These are phyloP conservation scores for Astrothelium macrocarpum DNA, from an alignment of 495 filamentous ascomycete species.

Conservation along the genomic window DNA sequence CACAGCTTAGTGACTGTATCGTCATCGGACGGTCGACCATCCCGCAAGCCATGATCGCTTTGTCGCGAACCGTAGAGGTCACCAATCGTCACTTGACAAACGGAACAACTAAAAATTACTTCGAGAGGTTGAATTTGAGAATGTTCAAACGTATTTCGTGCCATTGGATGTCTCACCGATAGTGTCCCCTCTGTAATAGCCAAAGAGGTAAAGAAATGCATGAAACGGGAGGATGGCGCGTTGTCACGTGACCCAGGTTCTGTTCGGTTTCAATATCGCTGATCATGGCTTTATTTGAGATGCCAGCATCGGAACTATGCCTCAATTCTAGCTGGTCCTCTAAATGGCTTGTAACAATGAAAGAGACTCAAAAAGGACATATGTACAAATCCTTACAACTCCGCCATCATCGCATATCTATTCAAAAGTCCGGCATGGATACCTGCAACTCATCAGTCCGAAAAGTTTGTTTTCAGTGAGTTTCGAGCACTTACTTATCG, in stretches of 20 bases:
- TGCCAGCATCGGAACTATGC: too few relatives aligned
- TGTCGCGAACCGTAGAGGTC: constrained; percentile 31
- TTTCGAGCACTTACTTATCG: constrained; percentile 41
- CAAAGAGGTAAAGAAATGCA: too few relatives aligned
- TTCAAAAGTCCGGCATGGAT: constrained; percentile 33
- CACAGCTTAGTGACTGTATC: constrained; percentile 33
- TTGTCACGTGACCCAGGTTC: too few relatives aligned
- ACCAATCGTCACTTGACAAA: constrained; percentile 33
- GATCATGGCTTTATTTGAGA: too few relatives aligned
- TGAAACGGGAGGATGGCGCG: too few relatives aligned
- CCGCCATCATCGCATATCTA: constrained; percentile 8
- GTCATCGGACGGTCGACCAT: constrained; percentile 22
- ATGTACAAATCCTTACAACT: background rate
- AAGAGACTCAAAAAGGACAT: background rate
- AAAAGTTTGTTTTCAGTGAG: constrained; percentile 1
- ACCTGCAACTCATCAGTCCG: constrained; percentile 17
- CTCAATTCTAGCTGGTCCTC: background rate
- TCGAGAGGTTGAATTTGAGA: constrained; percentile 20
- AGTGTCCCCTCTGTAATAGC: too few relatives aligned
- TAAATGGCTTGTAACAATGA: background rate
- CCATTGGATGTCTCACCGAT: constrained; percentile 1
- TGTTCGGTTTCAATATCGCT: too few relatives aligned
- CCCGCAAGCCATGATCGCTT: constrained; percentile 27
- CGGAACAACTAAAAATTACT: constrained; percentile 35
- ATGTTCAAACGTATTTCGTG: background rate